Evolutionary conservation across 371 early-diverging fungal species (phyloP).

Genomic region (Syncephalastrum racemosum): DNA sequence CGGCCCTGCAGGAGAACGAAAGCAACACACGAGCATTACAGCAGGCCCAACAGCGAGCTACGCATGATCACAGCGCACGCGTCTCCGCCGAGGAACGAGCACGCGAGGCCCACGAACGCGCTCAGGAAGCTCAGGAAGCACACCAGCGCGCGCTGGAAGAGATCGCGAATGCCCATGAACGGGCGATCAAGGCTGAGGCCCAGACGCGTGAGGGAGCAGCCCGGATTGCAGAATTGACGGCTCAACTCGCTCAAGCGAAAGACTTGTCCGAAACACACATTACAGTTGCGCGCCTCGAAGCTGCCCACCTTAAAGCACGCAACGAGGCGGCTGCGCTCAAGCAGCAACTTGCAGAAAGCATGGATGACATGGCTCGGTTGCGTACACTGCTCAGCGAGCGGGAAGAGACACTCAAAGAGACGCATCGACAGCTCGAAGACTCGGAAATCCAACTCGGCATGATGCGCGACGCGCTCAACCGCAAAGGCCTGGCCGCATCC

Average conservation of each 20-base stretch:
- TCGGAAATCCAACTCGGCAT: slow-evolving; percentile 62
- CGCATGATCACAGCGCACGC: slow-evolving; percentile 43
- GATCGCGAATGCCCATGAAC: slow-evolving; percentile 37
- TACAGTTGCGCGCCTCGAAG: slow-evolving; percentile 59
- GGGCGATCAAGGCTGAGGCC: slow-evolving; percentile 44
- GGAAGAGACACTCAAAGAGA: slow-evolving; percentile 50
- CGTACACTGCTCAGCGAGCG: slow-evolving; percentile 45
- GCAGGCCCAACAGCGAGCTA: slow-evolving; percentile 42
- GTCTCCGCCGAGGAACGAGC: slow-evolving; percentile 51
- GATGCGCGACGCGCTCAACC: slow-evolving; percentile 62
- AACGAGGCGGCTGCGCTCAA: slow-evolving; percentile 55
- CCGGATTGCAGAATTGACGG: slow-evolving; percentile 28
- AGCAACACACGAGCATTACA: slow-evolving; percentile 29
- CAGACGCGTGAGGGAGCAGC: slow-evolving; percentile 42
- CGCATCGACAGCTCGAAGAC: slow-evolving; percentile 54
- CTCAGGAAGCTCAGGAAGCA: slow-evolving; percentile 51
- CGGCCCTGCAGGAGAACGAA: slow-evolving; percentile 49
- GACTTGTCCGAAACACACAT: slow-evolving; percentile 56
- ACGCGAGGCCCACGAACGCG: slow-evolving; percentile 45
- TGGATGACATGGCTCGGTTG: slow-evolving; percentile 51
- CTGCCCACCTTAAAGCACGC: slow-evolving; percentile 56
- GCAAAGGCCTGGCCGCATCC: slow-evolving; percentile 35
- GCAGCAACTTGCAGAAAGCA: slow-evolving; percentile 52
- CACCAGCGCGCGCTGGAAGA: slow-evolving; percentile 50
- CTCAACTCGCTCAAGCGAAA: slow-evolving; percentile 24